Evolutionary conservation across 1,284 basidiomycete species (phyloP).

Genomic region (Chondrostereum purpureum): DNA sequence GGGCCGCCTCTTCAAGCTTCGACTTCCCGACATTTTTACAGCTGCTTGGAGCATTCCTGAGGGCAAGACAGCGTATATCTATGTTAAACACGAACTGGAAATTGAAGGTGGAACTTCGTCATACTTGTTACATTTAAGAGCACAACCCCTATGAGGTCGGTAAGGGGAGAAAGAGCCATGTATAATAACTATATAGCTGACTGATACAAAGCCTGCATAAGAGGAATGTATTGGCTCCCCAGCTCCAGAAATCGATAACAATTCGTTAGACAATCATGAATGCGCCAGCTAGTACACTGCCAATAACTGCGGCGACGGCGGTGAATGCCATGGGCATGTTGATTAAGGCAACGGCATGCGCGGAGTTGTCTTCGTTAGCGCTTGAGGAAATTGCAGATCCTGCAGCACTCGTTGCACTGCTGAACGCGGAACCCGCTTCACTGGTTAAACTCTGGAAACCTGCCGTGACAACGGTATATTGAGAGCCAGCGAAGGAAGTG

Average conservation of each 20-base stretch:
- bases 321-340: conserved; percentile 29
- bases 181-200: no score
- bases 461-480: conserved; percentile 35
- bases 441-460: conserved; percentile 10
- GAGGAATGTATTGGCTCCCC: no score
- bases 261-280: conserved; percentile 16
- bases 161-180: no score
- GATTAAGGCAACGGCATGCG: conserved; percentile 19
- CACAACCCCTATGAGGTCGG: no score
- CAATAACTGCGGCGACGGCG: conserved; percentile 35
- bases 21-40: no score
- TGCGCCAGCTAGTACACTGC: conserved; percentile 25
- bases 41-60: no score
- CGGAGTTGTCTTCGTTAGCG: conserved; percentile 11
- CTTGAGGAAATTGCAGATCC: conserved; percentile 16
- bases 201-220: no score
- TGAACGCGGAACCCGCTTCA: conserved; percentile 18
- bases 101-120: no score
- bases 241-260: not conserved
- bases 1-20: no score
- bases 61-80: no score
- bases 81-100: no score
- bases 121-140: no score
- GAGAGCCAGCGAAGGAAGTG: conserved; percentile 46
- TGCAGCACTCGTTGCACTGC: conserved; percentile 18